A percentile compares a stretch with the other conserved stretches of the same genome.
Conservation (phyloP, 2,329 filamentous ascomycete species). For the Alternaria solani region DNA sequence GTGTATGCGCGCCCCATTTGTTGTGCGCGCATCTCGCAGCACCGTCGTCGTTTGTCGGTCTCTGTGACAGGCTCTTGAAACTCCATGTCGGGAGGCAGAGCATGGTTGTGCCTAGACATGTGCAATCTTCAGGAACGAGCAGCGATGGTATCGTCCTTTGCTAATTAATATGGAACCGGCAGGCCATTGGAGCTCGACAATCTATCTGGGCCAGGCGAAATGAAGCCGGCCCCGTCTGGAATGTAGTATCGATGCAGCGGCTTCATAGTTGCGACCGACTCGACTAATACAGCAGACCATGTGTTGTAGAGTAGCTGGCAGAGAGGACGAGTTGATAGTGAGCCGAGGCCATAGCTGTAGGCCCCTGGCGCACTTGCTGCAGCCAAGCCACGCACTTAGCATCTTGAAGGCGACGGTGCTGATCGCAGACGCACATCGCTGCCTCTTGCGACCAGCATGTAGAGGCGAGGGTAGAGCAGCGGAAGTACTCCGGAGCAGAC, state of each 20-base stretch:
- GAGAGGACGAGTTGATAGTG: constrained; percentile 5
- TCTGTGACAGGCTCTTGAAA: constrained; percentile 33
- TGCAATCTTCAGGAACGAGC: constrained; percentile 23
- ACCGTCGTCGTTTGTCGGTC: constrained; percentile 23
- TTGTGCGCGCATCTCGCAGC: constrained; percentile 30
- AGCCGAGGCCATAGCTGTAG: constrained; percentile 21
- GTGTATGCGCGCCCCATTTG: constrained; percentile 30
- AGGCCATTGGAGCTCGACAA: constrained; percentile 25
- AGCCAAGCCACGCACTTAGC: constrained; percentile 18
- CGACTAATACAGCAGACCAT: neutral
- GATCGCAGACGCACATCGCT: constrained; percentile 17
- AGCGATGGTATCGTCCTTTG: constrained; percentile 15
- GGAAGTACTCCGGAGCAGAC: constrained; percentile 22
- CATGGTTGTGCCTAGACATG: constrained; percentile 12
- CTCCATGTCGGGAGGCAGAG: constrained; percentile 33
- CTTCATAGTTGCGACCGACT: constrained; percentile 6
- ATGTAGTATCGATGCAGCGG: constrained; percentile 15
- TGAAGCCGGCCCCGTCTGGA: constrained; percentile 17
- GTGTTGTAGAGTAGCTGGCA: neutral
- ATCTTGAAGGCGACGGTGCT: constrained; percentile 13
- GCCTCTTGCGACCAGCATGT: constrained; percentile 14
- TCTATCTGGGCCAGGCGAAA: constrained; percentile 27
- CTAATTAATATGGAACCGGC: constrained; percentile 28
- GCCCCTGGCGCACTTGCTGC: constrained; percentile 15
- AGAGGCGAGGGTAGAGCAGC: constrained; percentile 17